Percentiles rank a stretch among this genome's conserved stretches.
These are phyloP conservation scores for Colletotrichum kahawae DNA, from an alignment of 2,329 filamentous ascomycete genomes.

Conservation along the genomic window DNA sequence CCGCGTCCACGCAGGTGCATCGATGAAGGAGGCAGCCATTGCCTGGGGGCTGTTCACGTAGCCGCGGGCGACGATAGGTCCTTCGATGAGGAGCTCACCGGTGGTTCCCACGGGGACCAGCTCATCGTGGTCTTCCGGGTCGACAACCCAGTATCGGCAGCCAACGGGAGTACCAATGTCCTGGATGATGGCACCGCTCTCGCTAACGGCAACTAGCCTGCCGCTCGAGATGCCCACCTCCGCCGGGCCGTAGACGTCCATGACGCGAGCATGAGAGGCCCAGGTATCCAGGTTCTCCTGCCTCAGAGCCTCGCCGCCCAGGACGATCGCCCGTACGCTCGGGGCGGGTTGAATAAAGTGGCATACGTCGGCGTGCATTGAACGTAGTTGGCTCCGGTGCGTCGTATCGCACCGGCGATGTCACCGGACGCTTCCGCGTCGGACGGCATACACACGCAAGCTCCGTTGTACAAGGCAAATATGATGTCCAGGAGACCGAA, in stretches of 20 bases:
- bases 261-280: background rate
- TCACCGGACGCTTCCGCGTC: background rate
- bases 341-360: background rate
- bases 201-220: background rate
- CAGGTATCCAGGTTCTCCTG: background rate
- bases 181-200: background rate
- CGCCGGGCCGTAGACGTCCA: background rate
- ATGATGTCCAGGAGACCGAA: background rate
- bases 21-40: background rate
- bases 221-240: background rate
- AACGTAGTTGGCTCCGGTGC: background rate
- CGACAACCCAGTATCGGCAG: background rate
- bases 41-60: background rate
- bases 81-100: background rate
- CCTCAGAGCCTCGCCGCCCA: background rate
- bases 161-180: background rate
- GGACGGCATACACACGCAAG: background rate
- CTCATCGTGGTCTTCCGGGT: background rate
- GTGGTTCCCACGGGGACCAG: background rate
- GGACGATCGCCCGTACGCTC: fast-evolving
- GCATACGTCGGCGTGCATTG: background rate
- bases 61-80: background rate
- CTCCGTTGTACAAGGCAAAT: background rate
- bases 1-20: background rate
- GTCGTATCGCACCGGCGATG: background rate